A percentile compares a stretch with the other conserved stretches of the same genome.
These are phyloP conservation scores for Sporobolomyces pararoseus DNA, from an alignment of 768 basidiomycete genomes.

Conservation along the genomic window DNA sequence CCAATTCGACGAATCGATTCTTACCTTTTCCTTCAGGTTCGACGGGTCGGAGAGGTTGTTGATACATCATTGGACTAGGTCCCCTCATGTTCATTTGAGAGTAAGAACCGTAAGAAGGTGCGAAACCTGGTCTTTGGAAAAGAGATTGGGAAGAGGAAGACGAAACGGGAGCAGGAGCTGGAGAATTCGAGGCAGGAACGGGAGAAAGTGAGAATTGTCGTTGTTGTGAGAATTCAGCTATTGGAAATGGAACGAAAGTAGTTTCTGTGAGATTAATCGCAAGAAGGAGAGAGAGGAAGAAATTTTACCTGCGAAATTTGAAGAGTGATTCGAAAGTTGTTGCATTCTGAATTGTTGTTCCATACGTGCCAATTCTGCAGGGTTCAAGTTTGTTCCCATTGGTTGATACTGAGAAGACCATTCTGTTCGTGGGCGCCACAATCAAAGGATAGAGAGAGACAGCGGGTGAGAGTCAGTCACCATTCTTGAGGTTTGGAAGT, in stretches of 20 bases:
- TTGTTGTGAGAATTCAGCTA: conserved; percentile 42
- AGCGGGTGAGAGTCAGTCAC: not conserved
- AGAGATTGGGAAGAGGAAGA: conserved; percentile 5
- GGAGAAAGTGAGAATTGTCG: conserved; percentile 6
- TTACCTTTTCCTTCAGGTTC: conserved; percentile 62
- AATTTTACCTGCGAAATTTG: conserved; percentile 27
- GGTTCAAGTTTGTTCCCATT: conserved; percentile 18
- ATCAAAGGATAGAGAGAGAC: not conserved
- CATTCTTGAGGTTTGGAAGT: no score
- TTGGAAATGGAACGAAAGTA: not conserved
- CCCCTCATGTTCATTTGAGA: conserved; percentile 18
- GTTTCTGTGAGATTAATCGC: not conserved
- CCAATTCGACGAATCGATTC: conserved; percentile 52
- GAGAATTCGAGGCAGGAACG: not conserved
- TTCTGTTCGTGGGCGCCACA: no score
- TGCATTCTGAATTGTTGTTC: conserved; percentile 39
- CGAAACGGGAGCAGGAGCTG: not conserved
- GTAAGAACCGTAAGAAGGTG: conserved; percentile 30
- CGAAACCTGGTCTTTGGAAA: conserved; percentile 27
- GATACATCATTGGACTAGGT: not conserved
- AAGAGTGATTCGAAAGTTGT: conserved; percentile 15
- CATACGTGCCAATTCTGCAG: conserved; percentile 32
- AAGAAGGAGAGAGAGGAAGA: conserved; percentile 10
- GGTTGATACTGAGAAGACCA: conserved; percentile 38
- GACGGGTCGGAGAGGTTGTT: not conserved